These are phyloP conservation scores for Tulasnella sp. DNA, from an alignment of 768 basidiomycete species.

Conservation along the genomic window DNA sequence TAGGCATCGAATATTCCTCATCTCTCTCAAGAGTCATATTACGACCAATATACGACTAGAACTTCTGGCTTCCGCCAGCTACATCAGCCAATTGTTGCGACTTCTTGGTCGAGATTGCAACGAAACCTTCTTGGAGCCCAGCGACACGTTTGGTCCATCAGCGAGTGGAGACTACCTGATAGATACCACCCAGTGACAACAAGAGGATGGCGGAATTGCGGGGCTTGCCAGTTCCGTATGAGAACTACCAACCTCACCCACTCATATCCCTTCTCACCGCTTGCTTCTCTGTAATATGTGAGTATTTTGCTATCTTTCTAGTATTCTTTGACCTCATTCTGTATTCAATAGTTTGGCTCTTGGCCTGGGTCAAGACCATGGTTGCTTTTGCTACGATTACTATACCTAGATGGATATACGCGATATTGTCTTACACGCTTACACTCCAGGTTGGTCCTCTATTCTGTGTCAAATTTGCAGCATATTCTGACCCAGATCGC, in stretches of 20 bases:
- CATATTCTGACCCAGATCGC: constrained; percentile 2
- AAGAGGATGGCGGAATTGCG: too few relatives aligned
- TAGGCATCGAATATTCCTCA: too few relatives aligned
- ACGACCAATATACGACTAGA: too few relatives aligned
- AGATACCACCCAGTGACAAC: too few relatives aligned
- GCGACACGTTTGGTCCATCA: too few relatives aligned
- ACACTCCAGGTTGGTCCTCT: constrained; percentile 56
- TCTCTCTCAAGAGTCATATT: too few relatives aligned
- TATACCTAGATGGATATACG: constrained; percentile 64
- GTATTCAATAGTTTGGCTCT: constrained; percentile 76
- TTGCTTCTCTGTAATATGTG: constrained; percentile 73
- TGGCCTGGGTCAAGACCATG: constrained; percentile 63
- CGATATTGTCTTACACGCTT: constrained; percentile 73
- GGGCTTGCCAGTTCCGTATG: too few relatives aligned
- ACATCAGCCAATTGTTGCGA: too few relatives aligned
- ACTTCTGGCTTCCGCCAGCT: too few relatives aligned
- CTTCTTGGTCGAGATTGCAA: too few relatives aligned
- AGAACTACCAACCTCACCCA: constrained; percentile 39
- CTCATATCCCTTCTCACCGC: constrained; percentile 65
- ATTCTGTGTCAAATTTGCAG: not conserved
- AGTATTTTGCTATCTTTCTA: constrained; percentile 27
- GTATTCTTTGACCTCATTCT: constrained; percentile 6
- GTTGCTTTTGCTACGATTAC: constrained; percentile 74
- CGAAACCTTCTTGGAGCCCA: too few relatives aligned
- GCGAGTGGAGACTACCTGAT: too few relatives aligned